A percentile compares a stretch with the other conserved stretches of the same genome.
Conservation (phyloP, 1,284 basidiomycete species). For the Singerocomus inundabilis region DNA sequence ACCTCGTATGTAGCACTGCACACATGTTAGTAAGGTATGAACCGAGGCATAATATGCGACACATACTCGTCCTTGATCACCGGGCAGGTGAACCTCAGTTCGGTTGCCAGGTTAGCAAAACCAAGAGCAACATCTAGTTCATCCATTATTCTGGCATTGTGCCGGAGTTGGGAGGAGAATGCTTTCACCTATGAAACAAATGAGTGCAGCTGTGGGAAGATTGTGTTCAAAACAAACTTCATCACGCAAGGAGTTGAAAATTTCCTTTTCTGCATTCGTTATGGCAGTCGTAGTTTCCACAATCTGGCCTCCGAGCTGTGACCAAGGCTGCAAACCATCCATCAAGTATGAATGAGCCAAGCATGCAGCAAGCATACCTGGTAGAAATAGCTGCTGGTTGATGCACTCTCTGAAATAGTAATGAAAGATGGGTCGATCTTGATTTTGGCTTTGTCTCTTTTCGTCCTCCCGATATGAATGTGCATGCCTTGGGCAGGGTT, state of each 20-base stretch:
- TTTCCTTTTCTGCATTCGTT: conserved; percentile 60
- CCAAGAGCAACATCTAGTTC: conserved; percentile 86
- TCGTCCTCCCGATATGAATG: conserved; percentile 64
- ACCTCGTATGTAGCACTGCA: conserved; percentile 66
- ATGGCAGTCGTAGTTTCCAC: conserved; percentile 58
- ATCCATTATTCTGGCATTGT: conserved; percentile 80
- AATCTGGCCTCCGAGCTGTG: conserved; percentile 65
- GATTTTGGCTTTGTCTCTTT: conserved; percentile 54
- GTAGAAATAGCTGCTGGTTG: conserved; percentile 71
- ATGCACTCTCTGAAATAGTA: conserved; percentile 56
- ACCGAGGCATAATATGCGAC: conserved; percentile 1
- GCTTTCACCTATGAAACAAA: conserved; percentile 55
- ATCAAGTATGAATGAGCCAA: conserved; percentile 7
- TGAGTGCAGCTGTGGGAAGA: neutral
- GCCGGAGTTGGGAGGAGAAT: conserved; percentile 55
- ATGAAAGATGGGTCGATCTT: conserved; percentile 51
- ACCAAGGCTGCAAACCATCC: conserved; percentile 62
- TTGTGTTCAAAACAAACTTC: conserved; percentile 47
- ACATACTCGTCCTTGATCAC: conserved; percentile 69
- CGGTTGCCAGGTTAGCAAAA: conserved; percentile 81
- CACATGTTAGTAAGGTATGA: neutral
- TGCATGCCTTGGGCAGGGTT: conserved; percentile 70
- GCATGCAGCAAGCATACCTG: conserved; percentile 43
- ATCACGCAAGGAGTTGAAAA: conserved; percentile 64
- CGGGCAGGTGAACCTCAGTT: conserved; percentile 79